Evolutionary conservation across 73 alveolate genomes (phyloP), one percentile per base, ranked within the genome.

Genomic region (Symbiodinium natans): DNA sequence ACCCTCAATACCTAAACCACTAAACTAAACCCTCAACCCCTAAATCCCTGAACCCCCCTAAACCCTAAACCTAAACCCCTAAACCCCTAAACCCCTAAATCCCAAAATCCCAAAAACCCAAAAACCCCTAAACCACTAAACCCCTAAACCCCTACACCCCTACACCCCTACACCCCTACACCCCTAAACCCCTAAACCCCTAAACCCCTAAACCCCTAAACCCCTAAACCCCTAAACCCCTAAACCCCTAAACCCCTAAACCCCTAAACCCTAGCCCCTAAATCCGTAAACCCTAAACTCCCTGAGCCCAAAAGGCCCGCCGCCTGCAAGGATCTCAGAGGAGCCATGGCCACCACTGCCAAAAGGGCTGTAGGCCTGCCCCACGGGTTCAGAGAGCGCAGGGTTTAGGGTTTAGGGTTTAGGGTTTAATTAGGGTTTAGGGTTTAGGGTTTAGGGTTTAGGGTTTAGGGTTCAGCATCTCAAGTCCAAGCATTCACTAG

Each of bases 311-410:
- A 9, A 63, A 27, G 10, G 1, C 31, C 9, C 34, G 36, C 77
- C 31, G 77, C 83, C 94, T 86, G 68, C n/a, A 34, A 86, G 71
- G 41, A 86, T 86, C 40, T 86, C 82, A 27, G 39, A 46, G 1
- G 94, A 86, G 29, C 94, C 94, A 38, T 86, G 94, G 31, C 94
- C 94, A n/a, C 94, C 94, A 19, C 84, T 54, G 6, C 94, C 94
- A 34, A 86, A 41, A 4, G 94, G 94, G 41, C 94, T 86, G 59
- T 56, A 86, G 17, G 94, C 94, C 94, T 86, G 41, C 7, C 38
- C 4, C 13, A 29, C 41, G 29, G 73, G 39, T 82, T 7, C 19
- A 0, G 6, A 46, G 27, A 13, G 10, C 89, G 56, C 19, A 82
- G 31, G 73, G 29, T 36, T 5, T 59, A 59, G 38, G 77, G 38